phyloP scores from a whole-genome alignment of 495 filamentous ascomycete genomes.

The Tuber borchii region DNA sequence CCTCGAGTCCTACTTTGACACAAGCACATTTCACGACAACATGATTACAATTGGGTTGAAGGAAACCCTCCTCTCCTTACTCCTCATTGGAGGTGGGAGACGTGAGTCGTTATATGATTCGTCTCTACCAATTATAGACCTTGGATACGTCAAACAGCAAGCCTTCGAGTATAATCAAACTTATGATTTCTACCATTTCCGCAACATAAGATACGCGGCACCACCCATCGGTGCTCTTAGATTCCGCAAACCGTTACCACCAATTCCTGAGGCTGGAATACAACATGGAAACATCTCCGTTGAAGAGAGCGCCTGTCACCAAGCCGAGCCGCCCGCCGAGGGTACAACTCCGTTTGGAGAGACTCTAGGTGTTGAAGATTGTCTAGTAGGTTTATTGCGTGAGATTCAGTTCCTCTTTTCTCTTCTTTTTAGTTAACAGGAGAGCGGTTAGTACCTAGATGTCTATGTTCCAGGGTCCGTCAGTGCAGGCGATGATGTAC shows the following conservation, averaged over 20 bases:
- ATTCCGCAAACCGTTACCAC: conserved; percentile 34
- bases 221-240: conserved; percentile 38
- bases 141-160: conserved; percentile 38
- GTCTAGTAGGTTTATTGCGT: conserved; percentile 17
- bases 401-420: neutral
- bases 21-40: neutral
- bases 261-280: conserved; percentile 17
- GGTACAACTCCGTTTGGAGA: neutral
- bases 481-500: conserved; percentile 26
- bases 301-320: conserved; percentile 6
- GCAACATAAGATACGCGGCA: conserved; percentile 36
- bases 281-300: conserved; percentile 24
- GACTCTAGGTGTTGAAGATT: conserved; percentile 27
- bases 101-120: neutral
- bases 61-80: neutral
- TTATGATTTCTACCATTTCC: conserved; percentile 32
- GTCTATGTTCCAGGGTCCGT: conserved; percentile 30
- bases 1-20: neutral
- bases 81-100: neutral
- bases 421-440: neutral
- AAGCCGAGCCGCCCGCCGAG: conserved; percentile 5
- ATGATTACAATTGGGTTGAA: neutral
- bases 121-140: conserved; percentile 31
- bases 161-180: conserved; percentile 33
- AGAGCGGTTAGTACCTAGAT: conserved; percentile 29